Evolutionary conservation across 176 grass and related monocot species (phyloP), one percentile per base, ranked within the genome.

Genomic region (Rhynchospora breviuscula): DNA sequence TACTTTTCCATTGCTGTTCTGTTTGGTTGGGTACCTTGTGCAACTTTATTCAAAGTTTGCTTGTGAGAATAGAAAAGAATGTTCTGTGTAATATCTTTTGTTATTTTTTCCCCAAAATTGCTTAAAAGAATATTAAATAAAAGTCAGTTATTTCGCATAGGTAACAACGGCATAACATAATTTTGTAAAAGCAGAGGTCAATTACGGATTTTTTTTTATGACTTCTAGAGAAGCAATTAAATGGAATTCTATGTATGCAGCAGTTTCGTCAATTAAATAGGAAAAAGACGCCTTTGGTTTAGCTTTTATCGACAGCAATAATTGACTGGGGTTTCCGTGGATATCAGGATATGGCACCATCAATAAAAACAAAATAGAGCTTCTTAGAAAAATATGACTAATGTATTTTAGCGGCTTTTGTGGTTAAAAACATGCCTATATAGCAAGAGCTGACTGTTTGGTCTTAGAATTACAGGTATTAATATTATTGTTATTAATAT

Each of bases 31-130:
- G 53, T 54, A 76, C 22, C 11, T 54, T 26, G 21, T 7, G 18
- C 8, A 48, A 26, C 66, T 26, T 23, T 51, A 66, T 25, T 48
- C 10, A 25, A 67, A 44, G 17, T 80, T 59, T 25, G 40, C 19
- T 82, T 82, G 45, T 67, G 44, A 26, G 15, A 47, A 82, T 8
- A 17, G 63, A 82, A 49, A 82, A 82, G 43, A 66, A 82, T 64
- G 59, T 64, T 64, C 21, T 48, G 11, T 46, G 23, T 18, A 13
- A 40, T 23, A 68, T 0, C 26, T 23, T 79, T 7, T 40, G 9
- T 79, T 5, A 40, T n/a, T 44, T 5, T 80, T 80, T 79, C 6
- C 8, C 25, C 40, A 11, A 1, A 59, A 80, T 45, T 15, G 9
- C 40, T 13, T 17, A 7, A 76, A 54, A 2, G 2, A 54, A 52